Evolutionary conservation across 257 asterid species (phyloP).

Genomic region (Solanum paucissectum): DNA sequence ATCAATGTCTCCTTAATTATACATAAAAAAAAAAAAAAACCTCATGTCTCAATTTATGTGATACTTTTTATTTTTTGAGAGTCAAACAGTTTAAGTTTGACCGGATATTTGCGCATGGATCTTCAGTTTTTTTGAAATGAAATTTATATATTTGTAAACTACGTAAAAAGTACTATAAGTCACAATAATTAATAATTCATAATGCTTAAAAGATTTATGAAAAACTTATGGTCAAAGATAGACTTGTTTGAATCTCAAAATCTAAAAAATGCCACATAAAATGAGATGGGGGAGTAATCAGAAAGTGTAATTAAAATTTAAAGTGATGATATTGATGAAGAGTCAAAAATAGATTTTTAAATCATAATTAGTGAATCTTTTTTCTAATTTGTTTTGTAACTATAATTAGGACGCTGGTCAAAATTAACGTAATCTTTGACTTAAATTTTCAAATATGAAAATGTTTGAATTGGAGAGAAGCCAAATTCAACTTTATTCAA

Average conservation of each 20-base stretch:
- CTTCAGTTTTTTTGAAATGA: too few species aligned
- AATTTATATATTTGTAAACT: too few species aligned
- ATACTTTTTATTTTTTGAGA: rapidly evolving
- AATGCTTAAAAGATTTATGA: neutral
- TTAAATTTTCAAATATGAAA: neutral
- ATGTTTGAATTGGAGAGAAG: neutral
- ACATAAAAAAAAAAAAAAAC: too few species aligned
- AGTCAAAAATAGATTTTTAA: too few species aligned
- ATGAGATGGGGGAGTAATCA: neutral
- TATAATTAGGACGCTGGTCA: neutral
- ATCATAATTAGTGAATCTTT: neutral
- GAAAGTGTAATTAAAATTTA: neutral
- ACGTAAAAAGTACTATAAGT: too few species aligned
- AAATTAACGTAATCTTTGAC: neutral
- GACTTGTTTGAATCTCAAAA: too few species aligned
- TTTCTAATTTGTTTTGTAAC: neutral
- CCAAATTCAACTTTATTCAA: neutral
- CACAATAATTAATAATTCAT: too few species aligned
- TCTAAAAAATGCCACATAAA: rapidly evolving
- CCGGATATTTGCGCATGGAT: rapidly evolving
- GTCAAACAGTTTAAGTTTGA: neutral
- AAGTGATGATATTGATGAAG: neutral
- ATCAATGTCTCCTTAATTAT: neutral
- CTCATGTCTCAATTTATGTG: rapidly evolving
- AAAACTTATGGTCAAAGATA: neutral